Base-by-base conservation (phyloP, 2,329 filamentous ascomycete genomes). In the Rosellinia necatrix region DNA sequence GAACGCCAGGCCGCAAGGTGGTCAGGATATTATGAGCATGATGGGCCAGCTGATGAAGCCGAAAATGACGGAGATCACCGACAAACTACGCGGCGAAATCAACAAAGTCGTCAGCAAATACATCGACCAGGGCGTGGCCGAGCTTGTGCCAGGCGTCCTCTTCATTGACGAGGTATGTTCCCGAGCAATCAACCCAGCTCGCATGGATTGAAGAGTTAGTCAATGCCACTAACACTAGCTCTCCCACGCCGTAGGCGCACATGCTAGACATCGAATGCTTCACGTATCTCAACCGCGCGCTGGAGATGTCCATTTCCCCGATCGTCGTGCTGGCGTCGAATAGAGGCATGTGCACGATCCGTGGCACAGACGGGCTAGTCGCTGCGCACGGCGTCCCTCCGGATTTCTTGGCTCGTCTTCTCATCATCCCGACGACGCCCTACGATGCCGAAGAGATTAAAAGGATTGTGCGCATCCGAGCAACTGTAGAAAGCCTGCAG, bases 11-110 rank as follows among this genome's bases (percentile, higher is more conserved):
- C 94, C 94, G 4, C 92, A 97, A 78, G 94, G 94, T 49, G 94
- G 94, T 40, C 94, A 99, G 80, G 94, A 99, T 74, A 96, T 99
- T 64, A 97, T 99, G 92, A 97, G 92, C 79, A 97, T 99, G 94
- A 97, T 99, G 93, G 94, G 94, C 68, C 94, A 99, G 76, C 78
- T 99, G 70, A 97, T 97, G 92, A 97, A 97, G 83, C 94, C 94
- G 60, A 96, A 96, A 80, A 97, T 97, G 87, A 99, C 94, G 5
- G 94, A 99, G 74, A 97, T 99, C 70, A 99, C 94, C 25, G 94
- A 99, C 76, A 99, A 99, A 80, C 79, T 99, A 70, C 86, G 94
- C 58, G 81, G 85, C 53, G 94, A 99, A 78, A 97, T 99, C 79
- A 97, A 99, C 84, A 97, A 97, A 79, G 93, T 99, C 25, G 94